A percentile compares a stretch with the other conserved stretches of the same genome.
phyloP scores from a whole-genome alignment of 2,329 filamentous ascomycete genomes.

The Pseudogymnoascus sp. region DNA sequence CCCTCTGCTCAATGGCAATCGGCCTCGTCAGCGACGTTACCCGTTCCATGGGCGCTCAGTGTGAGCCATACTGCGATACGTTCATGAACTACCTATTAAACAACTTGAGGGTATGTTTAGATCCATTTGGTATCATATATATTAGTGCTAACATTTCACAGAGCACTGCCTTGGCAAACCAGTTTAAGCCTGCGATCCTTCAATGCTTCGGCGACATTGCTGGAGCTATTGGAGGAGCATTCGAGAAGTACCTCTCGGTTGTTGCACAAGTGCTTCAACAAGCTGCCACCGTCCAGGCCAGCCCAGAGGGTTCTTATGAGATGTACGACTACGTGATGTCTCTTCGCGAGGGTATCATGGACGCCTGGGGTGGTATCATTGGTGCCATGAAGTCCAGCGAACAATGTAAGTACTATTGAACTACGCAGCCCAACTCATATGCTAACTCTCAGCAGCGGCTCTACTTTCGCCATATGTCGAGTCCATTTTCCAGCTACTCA shows the following conservation, averaged over 20 bases:
- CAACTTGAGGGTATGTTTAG: constrained; percentile 65
- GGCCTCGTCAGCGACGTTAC: constrained; percentile 95
- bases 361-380: constrained; percentile 96
- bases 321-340: constrained; percentile 97
- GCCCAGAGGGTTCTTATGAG: constrained; percentile 77
- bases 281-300: constrained; percentile 73
- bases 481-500: constrained; percentile 80
- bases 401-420: constrained; percentile 53
- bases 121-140: constrained; percentile 15
- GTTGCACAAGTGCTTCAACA: constrained; percentile 93
- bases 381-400: constrained; percentile 80
- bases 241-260: constrained; percentile 86
- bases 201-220: constrained; percentile 98
- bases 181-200: constrained; percentile 96
- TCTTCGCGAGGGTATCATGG: constrained; percentile 94
- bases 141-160: constrained; percentile 32
- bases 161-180: constrained; percentile 82
- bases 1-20: constrained; percentile 93
- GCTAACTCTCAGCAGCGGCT: constrained; percentile 46
- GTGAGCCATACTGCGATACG: constrained; percentile 89
- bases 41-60: constrained; percentile 79
- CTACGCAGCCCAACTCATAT: not conserved
- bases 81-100: constrained; percentile 98
- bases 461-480: constrained; percentile 71
- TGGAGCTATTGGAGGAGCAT: constrained; percentile 82